phyloP scores from a whole-genome alignment of 805 yeast species.

The Tetrapisispora pingtungensis region DNA sequence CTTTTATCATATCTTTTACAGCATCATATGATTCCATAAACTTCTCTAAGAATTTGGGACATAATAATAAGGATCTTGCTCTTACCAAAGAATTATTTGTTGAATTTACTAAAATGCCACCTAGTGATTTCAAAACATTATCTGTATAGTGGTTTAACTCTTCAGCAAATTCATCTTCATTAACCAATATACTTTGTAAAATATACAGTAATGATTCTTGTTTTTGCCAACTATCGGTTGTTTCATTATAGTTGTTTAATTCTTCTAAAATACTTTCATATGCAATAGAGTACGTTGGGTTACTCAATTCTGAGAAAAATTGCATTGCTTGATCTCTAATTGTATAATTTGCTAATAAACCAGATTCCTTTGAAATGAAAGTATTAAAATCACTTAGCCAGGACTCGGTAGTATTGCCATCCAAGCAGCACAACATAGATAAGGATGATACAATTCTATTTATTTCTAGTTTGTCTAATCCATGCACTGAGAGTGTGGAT shows the following conservation, averaged over 20 bases:
- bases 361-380: slow-evolving; percentile 67
- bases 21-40: slow-evolving; percentile 32
- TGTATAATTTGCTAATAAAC: slow-evolving; percentile 43
- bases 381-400: slow-evolving; percentile 55
- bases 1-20: slow-evolving; percentile 26
- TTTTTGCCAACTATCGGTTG: not conserved
- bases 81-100: slow-evolving; percentile 32
- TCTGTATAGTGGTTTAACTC: not conserved
- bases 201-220: slow-evolving; percentile 20
- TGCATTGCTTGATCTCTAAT: slow-evolving; percentile 57
- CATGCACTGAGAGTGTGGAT: slow-evolving; percentile 8
- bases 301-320: slow-evolving; percentile 41
- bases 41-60: slow-evolving; percentile 51
- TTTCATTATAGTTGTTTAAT: slow-evolving; percentile 2
- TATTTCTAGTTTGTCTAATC: slow-evolving; percentile 7
- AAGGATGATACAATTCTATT: slow-evolving; percentile 24
- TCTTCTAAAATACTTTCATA: slow-evolving; percentile 1
- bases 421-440: slow-evolving; percentile 32
- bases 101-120: slow-evolving; percentile 8
- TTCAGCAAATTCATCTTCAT: slow-evolving; percentile 11
- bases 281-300: slow-evolving; percentile 7
- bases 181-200: slow-evolving; percentile 13
- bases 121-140: slow-evolving; percentile 6
- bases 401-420: slow-evolving; percentile 34
- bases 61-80: slow-evolving; percentile 39